Evolutionary conservation across 1,284 basidiomycete species (phyloP).

Genomic region (Cryptococcus sp.): DNA sequence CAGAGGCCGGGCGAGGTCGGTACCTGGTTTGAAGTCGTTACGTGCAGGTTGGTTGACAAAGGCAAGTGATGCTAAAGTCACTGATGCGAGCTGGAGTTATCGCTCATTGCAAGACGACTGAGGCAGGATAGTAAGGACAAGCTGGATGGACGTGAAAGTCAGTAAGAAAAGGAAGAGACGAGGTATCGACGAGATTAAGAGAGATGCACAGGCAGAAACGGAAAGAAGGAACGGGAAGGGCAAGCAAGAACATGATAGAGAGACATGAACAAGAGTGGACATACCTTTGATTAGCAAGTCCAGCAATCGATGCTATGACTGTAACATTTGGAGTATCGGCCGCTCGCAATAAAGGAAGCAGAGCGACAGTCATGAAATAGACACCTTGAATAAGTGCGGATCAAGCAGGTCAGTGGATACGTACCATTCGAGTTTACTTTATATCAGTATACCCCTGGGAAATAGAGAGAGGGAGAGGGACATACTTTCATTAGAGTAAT

Average conservation of each 20-base stretch:
- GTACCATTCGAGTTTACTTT: neutral
- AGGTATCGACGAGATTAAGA: no score
- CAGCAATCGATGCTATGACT: conserved; percentile 30
- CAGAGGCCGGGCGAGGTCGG: no score
- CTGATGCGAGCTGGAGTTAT: no score
- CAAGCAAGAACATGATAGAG: neutral
- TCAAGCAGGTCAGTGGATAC: no score
- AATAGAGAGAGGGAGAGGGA: neutral
- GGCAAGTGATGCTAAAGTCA: no score
- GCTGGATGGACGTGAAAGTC: no score
- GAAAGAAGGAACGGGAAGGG: no score
- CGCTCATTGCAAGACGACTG: no score
- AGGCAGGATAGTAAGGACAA: no score
- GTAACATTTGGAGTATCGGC: conserved; percentile 22
- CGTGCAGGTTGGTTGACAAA: no score
- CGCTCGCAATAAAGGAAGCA: conserved; percentile 27
- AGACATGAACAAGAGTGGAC: neutral
- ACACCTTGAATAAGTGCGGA: conserved; percentile 12
- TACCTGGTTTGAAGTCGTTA: no score
- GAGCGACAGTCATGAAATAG: conserved; percentile 33
- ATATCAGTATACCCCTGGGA: neutral
- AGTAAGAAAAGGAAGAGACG: no score
- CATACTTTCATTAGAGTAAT: conserved; percentile 6
- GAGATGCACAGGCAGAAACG: neutral
- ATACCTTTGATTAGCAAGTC: conserved; percentile 25